Evolutionary conservation across 2,329 filamentous ascomycete genomes (phyloP), one percentile per base, ranked within the genome.

Genomic region (Byssochlamys sp.): DNA sequence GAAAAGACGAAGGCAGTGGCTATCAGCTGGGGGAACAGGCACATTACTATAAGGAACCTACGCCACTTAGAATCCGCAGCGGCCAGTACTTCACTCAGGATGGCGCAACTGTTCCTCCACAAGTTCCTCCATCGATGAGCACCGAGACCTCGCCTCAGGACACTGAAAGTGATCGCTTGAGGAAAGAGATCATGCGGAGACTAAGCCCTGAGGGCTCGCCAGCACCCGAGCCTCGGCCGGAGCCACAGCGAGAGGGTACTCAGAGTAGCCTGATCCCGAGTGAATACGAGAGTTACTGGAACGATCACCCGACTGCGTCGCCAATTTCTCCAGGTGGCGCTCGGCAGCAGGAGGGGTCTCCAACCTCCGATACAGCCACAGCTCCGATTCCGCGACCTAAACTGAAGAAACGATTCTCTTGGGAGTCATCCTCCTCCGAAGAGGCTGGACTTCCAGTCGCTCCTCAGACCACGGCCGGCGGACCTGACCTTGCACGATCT

Each of bases 111-210:
- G 58, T 60, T 24, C 66, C 71, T n/a, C 70, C 73, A 28, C 65
- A 69, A 5, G 69, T 73, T 28, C 62, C 69, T 4, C 67, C 71
- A 14, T 64, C 69, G 1, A 59, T 70, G 35, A 71, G 68, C 53
- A 67, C 70, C 7, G 69, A 73, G 27, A 67, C 67, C 6, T 72
- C 71, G 6, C 68, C 74, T 2, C 64, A 70, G 39, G 71, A 75
- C 53, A 67, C 71, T 31, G 75, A 78, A 57, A 75, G 71, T 62
- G 77, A 79, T 57, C 71, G 74, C 33, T 60, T 79, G 49, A 67
- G 75, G 50, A 71, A 75, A 57, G 77, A 78, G 58, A 79, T 79
- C n/a, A 77, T 78, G n/a, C 73, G 71, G 52, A 77, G 76, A 3
- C 63, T 78, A 54, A 78, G 73, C 49, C 72, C 75, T 29, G 70